Conservation (phyloP, 148 eudicot genomes). For the Chenopodium formosanum region DNA sequence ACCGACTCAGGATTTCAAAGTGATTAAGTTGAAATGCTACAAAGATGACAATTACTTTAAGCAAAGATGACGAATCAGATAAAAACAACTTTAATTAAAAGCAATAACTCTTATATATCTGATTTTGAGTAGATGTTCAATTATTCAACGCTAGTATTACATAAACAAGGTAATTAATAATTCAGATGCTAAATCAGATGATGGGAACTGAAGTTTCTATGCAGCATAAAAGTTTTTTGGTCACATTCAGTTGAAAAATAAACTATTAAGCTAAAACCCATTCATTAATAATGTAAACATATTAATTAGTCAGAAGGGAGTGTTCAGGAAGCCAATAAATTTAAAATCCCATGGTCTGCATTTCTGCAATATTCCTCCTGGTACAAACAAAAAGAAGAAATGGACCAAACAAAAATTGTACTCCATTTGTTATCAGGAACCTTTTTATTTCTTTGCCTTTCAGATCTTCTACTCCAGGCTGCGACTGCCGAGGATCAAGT, state of each 20-base stretch:
- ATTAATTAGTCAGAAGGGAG: background rate
- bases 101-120: too few relatives aligned
- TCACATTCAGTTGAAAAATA: background rate
- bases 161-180: too few relatives aligned
- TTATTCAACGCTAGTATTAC: too few relatives aligned
- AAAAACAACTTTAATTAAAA: too few relatives aligned
- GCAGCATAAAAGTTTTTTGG: background rate
- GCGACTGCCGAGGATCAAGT: slow-evolving; percentile 20
- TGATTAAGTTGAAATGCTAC: background rate
- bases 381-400: background rate
- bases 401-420: slow-evolving; percentile 1
- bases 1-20: background rate
- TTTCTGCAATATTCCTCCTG: background rate
- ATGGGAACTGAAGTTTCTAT: background rate
- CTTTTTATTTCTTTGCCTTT: background rate
- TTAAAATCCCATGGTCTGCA: background rate
- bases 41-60: too few relatives aligned
- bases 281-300: too few relatives aligned
- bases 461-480: slow-evolving; percentile 6
- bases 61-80: background rate
- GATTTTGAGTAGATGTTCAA: too few relatives aligned
- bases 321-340: background rate
- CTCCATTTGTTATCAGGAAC: background rate
- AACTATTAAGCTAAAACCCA: background rate
- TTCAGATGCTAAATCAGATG: background rate